Conservation (phyloP, 1,139 yeast genomes). For the Yamadazyma friedrichii region DNA sequence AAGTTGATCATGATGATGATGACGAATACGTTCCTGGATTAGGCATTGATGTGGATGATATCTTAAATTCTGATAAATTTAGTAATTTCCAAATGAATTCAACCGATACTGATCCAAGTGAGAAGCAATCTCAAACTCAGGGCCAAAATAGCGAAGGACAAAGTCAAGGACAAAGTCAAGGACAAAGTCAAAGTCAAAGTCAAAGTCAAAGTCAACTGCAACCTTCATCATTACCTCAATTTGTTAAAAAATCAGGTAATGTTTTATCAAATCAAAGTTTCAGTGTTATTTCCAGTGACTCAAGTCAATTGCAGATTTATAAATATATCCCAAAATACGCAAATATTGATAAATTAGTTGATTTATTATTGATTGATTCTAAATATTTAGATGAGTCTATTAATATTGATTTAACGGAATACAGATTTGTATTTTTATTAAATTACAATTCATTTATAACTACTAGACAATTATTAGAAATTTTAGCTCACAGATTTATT, state of each 20-base stretch:
- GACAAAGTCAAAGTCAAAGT: slow-evolving; percentile 1
- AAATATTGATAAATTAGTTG: slow-evolving; percentile 40
- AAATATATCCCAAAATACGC: slow-evolving; percentile 43
- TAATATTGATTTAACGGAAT: slow-evolving; percentile 44
- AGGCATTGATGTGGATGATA: slow-evolving; percentile 48
- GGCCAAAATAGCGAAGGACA: background rate
- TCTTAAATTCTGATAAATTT: slow-evolving; percentile 43
- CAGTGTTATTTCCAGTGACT: slow-evolving; percentile 17
- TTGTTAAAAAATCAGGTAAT: slow-evolving; percentile 1
- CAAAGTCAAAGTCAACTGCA: slow-evolving; percentile 2
- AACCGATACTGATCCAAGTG: background rate
- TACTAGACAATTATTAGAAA: slow-evolving; percentile 43
- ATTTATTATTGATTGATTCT: slow-evolving; percentile 41
- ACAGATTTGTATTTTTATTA: slow-evolving; percentile 42
- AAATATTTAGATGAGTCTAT: slow-evolving; percentile 36
- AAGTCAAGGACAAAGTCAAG: background rate
- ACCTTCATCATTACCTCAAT: background rate
- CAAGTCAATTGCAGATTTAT: slow-evolving; percentile 17
- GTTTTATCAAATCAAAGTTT: slow-evolving; percentile 7
- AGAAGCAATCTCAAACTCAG: background rate
- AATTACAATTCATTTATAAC: slow-evolving; percentile 44
- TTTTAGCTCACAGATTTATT: slow-evolving; percentile 43
- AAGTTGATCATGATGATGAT: slow-evolving; percentile 26
- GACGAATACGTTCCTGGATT: slow-evolving; percentile 40
- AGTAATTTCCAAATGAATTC: slow-evolving; percentile 27